Evolutionary conservation across 768 basidiomycete species (phyloP), one percentile per base, ranked within the genome.

Genomic region (Suillus lakei): DNA sequence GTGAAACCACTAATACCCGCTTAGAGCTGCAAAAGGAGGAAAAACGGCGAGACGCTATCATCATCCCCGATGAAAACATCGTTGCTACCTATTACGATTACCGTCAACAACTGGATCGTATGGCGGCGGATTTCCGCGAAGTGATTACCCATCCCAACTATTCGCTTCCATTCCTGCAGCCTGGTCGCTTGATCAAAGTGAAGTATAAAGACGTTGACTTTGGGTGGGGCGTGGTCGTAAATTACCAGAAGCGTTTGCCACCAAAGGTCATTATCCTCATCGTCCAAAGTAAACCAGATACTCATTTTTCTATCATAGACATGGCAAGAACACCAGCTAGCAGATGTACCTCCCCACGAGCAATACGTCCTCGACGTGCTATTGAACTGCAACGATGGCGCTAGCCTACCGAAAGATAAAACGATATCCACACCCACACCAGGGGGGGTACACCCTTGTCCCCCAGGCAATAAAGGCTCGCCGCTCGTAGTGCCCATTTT

Each of bases 111-210:
- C 85, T 99, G 7, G 93, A 97, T 70, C 90, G 95, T 68, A 91
- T 98, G 84, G 83, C 83, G 1, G 84, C 88, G 9, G 98, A 99
- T 77, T 95, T 98, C 77, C 85, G 90, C 54, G 90, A 92, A 58
- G 95, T 99, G 67, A 87, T 98, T 73, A 97, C 95, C 0, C 98
- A 99, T 73, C 98, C 98, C 3, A 91, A 89, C 2, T 99, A 99
- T 78, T 87, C 91, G n/a, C 77, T 99, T 30, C 96, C 96, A 0
- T 99, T 98, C 85, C 82, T 99, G 13, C 92, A 98, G 72, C 83
- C 90, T 26, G 98, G 98, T 36, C 89, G 98, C 4, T 82, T 99
- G n/a, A 92, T 99, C 56, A 92, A 92, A 72, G 86, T 99, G 70
- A 92, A 92, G 73, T 86, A 98, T 74, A 87, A 90, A 67, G 90